Evolutionary conservation across 345 rosid species (phyloP).

Genomic region (Tarenaya hassleriana): DNA sequence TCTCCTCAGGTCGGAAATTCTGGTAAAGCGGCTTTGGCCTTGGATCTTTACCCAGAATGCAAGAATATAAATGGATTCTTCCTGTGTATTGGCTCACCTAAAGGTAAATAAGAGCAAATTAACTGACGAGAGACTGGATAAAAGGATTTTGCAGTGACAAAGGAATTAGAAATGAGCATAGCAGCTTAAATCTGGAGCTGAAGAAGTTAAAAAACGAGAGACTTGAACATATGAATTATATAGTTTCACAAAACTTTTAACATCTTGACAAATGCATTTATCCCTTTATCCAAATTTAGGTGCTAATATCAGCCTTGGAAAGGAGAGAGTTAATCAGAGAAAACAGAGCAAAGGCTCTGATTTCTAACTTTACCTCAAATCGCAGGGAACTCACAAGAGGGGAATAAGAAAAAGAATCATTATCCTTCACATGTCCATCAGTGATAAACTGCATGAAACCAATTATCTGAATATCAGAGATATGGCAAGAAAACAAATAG

Average conservation of each 20-base stretch:
- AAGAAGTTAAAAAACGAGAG: too few species aligned
- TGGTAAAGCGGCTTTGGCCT: conserved; percentile 74
- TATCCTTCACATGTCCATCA: conserved; percentile 29
- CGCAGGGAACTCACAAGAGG: conserved; percentile 42
- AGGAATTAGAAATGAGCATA: conserved; percentile 7
- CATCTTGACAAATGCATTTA: too few species aligned
- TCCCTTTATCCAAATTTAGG: too few species aligned
- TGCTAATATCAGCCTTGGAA: conserved; percentile 8
- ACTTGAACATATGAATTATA: neutral
- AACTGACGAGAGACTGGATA: neutral
- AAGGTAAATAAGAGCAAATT: conserved; percentile 21
- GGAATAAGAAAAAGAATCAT: conserved; percentile 31
- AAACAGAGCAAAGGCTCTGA: conserved; percentile 15
- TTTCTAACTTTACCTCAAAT: conserved; percentile 59
- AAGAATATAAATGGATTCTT: conserved; percentile 81
- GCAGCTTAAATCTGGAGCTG: too few species aligned
- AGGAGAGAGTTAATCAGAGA: conserved; percentile 2
- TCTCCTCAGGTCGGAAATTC: conserved; percentile 78
- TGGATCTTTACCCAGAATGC: conserved; percentile 59
- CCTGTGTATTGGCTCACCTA: conserved; percentile 91
- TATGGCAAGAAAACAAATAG: conserved; percentile 12
- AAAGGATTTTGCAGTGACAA: conserved; percentile 5
- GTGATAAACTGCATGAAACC: conserved; percentile 21
- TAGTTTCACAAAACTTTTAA: neutral
- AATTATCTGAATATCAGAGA: conserved; percentile 1